phyloP scores from a whole-genome alignment of 345 rosid species.

The Eucalyptus melliodora region DNA sequence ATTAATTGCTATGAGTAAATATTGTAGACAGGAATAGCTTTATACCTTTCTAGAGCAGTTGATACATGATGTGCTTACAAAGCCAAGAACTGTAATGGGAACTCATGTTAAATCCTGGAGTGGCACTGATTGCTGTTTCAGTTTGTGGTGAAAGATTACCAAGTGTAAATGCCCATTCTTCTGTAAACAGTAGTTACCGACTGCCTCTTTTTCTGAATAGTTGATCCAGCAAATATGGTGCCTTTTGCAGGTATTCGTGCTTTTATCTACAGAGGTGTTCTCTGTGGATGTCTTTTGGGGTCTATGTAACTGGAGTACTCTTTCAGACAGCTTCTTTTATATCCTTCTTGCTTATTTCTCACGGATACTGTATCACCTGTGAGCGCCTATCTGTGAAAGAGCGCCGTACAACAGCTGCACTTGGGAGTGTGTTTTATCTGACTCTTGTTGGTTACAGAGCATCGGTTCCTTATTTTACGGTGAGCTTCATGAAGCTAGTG shows the following conservation, averaged over 20 bases:
- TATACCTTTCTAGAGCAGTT: background rate
- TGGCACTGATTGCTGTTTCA: background rate
- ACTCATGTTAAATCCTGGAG: background rate
- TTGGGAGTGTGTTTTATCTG: slow-evolving; percentile 73
- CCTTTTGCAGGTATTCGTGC: slow-evolving; percentile 73
- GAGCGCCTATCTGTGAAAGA: slow-evolving; percentile 75
- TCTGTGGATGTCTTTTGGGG: slow-evolving; percentile 94
- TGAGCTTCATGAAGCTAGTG: slow-evolving; percentile 6
- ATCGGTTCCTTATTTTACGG: slow-evolving; percentile 84
- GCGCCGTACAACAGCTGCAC: slow-evolving; percentile 73
- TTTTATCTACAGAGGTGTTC: slow-evolving; percentile 74
- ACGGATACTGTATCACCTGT: slow-evolving; percentile 84
- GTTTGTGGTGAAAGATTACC: background rate
- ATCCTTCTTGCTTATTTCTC: slow-evolving; percentile 83
- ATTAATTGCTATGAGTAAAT: background rate
- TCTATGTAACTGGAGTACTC: slow-evolving; percentile 84
- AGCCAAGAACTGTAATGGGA: background rate
- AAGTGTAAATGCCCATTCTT: background rate
- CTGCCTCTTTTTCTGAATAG: background rate
- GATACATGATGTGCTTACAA: background rate
- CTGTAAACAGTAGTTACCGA: background rate
- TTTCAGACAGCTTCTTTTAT: slow-evolving; percentile 88
- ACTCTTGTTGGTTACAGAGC: slow-evolving; percentile 91
- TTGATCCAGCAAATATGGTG: background rate
- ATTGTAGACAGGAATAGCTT: background rate